Evolutionary conservation across 2,329 filamentous ascomycete genomes (phyloP).

Genomic region (Botryotinia calthae): DNA sequence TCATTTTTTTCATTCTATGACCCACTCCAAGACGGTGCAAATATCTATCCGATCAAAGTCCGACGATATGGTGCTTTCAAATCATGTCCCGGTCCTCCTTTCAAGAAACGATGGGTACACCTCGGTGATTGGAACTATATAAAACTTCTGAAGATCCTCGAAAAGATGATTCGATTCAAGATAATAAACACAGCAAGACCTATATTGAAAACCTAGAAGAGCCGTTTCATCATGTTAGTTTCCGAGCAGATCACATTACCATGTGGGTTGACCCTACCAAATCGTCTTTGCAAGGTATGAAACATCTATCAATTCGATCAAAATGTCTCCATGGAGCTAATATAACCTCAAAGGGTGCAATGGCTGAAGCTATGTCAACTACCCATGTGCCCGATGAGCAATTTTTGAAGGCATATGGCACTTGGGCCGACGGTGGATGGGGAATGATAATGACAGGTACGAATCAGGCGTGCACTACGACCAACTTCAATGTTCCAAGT

Average conservation of each 20-base stretch:
- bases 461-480: background rate
- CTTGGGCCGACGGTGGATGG: constrained; percentile 55
- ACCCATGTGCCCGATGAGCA: constrained; percentile 45
- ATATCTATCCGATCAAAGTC: background rate
- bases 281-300: constrained; percentile 48
- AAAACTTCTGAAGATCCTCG: background rate
- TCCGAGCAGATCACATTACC: constrained; percentile 36
- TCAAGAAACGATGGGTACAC: background rate
- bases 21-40: background rate
- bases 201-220: background rate
- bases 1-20: background rate
- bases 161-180: background rate
- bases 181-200: background rate
- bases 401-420: constrained; percentile 47
- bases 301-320: background rate
- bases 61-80: background rate
- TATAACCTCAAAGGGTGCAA: background rate
- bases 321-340: background rate
- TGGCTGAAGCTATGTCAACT: constrained; percentile 43
- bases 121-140: background rate
- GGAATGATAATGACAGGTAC: constrained; percentile 50
- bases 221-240: constrained; percentile 23
- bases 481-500: background rate
- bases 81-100: background rate
- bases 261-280: constrained; percentile 55